phyloP scores from a whole-genome alignment of 2,329 filamentous ascomycete species.

The Exophiala calicioides region DNA sequence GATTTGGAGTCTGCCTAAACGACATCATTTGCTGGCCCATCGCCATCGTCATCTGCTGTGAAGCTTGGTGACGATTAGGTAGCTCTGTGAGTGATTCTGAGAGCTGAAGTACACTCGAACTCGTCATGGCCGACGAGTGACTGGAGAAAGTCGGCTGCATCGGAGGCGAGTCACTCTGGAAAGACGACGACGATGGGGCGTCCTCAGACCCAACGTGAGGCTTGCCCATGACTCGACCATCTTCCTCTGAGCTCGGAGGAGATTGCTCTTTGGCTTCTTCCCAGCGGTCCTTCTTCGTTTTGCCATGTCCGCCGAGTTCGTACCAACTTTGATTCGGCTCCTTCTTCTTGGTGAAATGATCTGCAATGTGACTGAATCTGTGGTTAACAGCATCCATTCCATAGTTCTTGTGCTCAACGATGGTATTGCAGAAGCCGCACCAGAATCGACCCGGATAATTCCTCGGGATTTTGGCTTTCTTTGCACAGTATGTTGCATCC shows the following conservation, averaged over 20 bases:
- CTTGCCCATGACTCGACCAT: neutral
- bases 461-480: constrained; percentile 61
- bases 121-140: neutral
- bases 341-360: constrained; percentile 44
- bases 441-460: constrained; percentile 71
- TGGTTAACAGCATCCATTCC: constrained; percentile 61
- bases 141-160: neutral
- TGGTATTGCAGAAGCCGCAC: constrained; percentile 77
- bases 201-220: neutral
- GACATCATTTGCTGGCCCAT: neutral
- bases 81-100: neutral
- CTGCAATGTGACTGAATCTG: constrained; percentile 73
- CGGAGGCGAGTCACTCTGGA: constrained; percentile 3
- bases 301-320: constrained; percentile 21
- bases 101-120: neutral
- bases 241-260: constrained; percentile 2
- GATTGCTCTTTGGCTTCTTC: neutral
- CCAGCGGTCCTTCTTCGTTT: constrained; percentile 6
- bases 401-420: constrained; percentile 55
- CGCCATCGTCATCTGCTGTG: neutral
- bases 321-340: constrained; percentile 21
- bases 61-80: neutral
- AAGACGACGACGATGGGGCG: constrained; percentile 6
- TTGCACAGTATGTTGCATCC: constrained; percentile 40
- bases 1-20: neutral